phyloP scores from a whole-genome alignment of 345 rosid species.

The Boechera retrofracta region DNA sequence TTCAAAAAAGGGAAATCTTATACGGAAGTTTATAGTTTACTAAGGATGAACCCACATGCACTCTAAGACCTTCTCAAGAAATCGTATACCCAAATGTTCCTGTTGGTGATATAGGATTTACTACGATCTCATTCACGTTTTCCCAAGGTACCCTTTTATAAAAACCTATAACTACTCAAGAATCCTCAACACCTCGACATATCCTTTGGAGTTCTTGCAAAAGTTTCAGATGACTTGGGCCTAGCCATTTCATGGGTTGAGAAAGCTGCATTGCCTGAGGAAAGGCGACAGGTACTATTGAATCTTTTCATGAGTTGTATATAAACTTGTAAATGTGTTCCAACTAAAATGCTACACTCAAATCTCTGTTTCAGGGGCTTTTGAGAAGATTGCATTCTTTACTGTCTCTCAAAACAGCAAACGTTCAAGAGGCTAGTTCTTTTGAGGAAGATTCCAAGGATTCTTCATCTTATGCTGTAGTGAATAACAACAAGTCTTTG shows the following conservation, averaged over 20 bases:
- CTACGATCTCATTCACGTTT: too few species aligned
- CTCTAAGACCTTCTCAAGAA: too few species aligned
- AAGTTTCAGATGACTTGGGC: slow-evolving; percentile 54
- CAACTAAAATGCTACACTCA: slow-evolving; percentile 6
- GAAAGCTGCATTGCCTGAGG: slow-evolving; percentile 78
- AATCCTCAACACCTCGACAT: too few species aligned
- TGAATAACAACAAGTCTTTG: slow-evolving; percentile 46
- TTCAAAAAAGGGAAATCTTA: too few species aligned
- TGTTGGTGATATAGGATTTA: too few species aligned
- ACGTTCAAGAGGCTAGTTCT: slow-evolving; percentile 40
- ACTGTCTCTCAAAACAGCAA: slow-evolving; percentile 50
- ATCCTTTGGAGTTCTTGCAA: slow-evolving; percentile 66
- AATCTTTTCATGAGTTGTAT: slow-evolving; percentile 18
- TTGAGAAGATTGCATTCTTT: slow-evolving; percentile 75
- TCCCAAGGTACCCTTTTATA: too few species aligned
- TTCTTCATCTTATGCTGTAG: slow-evolving; percentile 36
- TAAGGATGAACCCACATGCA: too few species aligned
- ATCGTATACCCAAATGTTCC: too few species aligned
- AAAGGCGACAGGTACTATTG: slow-evolving; percentile 65
- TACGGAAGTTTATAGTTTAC: too few species aligned
- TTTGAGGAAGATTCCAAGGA: slow-evolving; percentile 40
- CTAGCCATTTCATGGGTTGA: slow-evolving; percentile 83
- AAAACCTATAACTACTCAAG: too few species aligned
- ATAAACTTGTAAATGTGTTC: slow-evolving; percentile 10
- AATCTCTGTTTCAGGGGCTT: slow-evolving; percentile 56